phyloP scores from a whole-genome alignment of 2,329 filamentous ascomycete species.

The Onygenales sp. region DNA sequence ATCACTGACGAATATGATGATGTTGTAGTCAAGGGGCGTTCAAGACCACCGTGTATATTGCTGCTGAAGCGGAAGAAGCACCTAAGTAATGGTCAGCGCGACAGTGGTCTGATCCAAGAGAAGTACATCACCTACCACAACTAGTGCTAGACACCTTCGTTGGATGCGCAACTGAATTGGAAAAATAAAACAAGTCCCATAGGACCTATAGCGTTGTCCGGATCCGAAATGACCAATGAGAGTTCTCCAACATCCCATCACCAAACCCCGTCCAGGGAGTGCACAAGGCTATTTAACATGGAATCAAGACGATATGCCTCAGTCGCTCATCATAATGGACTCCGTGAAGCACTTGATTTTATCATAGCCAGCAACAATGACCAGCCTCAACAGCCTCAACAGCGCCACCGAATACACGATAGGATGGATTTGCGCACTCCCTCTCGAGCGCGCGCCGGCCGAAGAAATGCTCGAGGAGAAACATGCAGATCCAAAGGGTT shows the following conservation, averaged over 20 bases:
- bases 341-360: background rate
- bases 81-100: background rate
- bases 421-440: constrained; percentile 5
- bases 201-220: background rate
- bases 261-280: background rate
- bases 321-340: background rate
- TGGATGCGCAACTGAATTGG: background rate
- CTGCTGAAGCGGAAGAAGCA: background rate
- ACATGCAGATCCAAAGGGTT: background rate
- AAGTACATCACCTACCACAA: too few species aligned
- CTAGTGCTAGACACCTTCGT: too few species aligned
- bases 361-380: background rate
- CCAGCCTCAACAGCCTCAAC: background rate
- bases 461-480: constrained; percentile 7
- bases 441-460: background rate
- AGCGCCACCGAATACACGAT: constrained; percentile 4
- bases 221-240: background rate
- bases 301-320: background rate
- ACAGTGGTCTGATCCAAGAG: too few species aligned
- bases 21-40: background rate
- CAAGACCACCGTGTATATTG: background rate
- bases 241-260: background rate
- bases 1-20: background rate
- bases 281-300: background rate
- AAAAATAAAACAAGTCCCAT: background rate